These are phyloP conservation scores for Echeveria elegans DNA, from an alignment of 164 flowering plant genomes.

Conservation along the genomic window DNA sequence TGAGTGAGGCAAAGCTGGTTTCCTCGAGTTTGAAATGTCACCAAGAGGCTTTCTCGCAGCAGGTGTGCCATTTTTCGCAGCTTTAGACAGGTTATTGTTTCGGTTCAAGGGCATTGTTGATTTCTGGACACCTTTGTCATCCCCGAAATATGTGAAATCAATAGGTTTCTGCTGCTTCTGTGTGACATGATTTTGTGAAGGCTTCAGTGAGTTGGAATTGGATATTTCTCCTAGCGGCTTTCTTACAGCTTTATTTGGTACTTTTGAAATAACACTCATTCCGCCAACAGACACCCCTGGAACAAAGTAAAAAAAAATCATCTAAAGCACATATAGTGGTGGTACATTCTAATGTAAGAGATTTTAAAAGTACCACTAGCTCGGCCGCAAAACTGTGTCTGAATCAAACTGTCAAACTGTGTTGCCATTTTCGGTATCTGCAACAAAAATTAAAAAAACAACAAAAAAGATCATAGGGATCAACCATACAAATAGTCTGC, in stretches of 20 bases:
- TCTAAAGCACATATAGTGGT: background rate
- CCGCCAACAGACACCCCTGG: conserved; percentile 20
- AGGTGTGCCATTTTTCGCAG: conserved; percentile 25
- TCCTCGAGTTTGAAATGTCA: conserved; percentile 54
- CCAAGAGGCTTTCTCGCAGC: conserved; percentile 44
- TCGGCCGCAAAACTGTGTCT: background rate
- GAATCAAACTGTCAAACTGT: background rate
- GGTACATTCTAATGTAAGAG: background rate
- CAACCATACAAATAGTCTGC: background rate
- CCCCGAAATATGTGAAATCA: conserved; percentile 16
- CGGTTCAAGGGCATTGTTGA: conserved; percentile 14
- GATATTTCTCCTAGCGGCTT: conserved; percentile 50
- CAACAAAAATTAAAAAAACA: background rate
- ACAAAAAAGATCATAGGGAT: background rate
- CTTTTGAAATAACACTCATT: conserved; percentile 17
- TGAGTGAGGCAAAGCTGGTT: conserved; percentile 20
- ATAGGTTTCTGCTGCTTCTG: conserved; percentile 18
- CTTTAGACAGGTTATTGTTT: conserved; percentile 19
- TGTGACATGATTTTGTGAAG: conserved; percentile 17
- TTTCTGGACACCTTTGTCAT: conserved; percentile 13
- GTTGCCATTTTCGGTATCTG: background rate
- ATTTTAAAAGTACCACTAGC: background rate
- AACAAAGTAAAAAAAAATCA: background rate
- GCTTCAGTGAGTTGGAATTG: conserved; percentile 27
- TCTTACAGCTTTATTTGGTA: conserved; percentile 35